Evolutionary conservation across 345 rosid genomes (phyloP).

Genomic region (Salix caprea): DNA sequence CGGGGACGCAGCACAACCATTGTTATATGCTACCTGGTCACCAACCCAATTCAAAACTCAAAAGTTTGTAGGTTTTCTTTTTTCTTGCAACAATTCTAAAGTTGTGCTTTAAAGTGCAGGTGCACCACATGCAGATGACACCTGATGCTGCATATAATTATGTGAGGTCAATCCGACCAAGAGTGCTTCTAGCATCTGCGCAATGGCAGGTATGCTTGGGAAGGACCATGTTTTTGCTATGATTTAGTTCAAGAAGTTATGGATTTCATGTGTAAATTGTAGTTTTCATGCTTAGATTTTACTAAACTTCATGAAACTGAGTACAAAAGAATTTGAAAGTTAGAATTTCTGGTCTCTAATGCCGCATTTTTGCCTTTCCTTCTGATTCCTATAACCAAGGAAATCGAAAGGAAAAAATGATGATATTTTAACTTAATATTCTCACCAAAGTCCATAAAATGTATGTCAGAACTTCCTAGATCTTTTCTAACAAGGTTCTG

Average conservation of each 20-base stretch:
- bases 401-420: not conserved
- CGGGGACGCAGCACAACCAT: conserved; percentile 96
- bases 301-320: not conserved
- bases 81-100: not conserved
- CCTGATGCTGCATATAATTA: conserved; percentile 76
- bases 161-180: conserved; percentile 77
- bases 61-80: not conserved
- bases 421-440: not conserved
- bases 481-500: not conserved
- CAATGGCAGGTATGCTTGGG: conserved; percentile 70
- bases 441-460: not conserved
- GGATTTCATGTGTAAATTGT: not conserved
- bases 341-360: not conserved
- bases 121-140: conserved; percentile 75
- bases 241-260: not conserved
- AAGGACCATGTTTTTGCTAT: not conserved
- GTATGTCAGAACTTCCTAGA: not conserved
- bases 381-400: not conserved
- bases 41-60: conserved; percentile 12
- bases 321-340: not conserved
- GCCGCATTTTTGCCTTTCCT: not conserved
- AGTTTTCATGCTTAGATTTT: not conserved
- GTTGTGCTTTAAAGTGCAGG: conserved; percentile 36
- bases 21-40: conserved; percentile 85
- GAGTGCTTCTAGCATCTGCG: conserved; percentile 82